Evolutionary conservation across 768 basidiomycete species (phyloP).

Genomic region (Xanthoconium stramineum): DNA sequence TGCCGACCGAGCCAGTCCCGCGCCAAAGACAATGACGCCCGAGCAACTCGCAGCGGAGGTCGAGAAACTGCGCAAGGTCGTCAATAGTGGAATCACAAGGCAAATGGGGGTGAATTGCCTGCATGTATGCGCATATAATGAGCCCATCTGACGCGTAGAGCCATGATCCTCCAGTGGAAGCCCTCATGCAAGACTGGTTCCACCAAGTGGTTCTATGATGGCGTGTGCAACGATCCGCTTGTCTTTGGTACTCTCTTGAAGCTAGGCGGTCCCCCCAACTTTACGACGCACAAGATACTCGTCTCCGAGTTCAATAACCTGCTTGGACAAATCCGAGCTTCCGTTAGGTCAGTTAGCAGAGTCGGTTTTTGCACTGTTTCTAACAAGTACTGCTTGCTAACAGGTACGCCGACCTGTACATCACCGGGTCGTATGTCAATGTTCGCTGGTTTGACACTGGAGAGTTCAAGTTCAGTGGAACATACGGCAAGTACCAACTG

Average conservation of each 20-base stretch:
- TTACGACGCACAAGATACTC: constrained; percentile 47
- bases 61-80: constrained; percentile 43
- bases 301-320: constrained; percentile 32
- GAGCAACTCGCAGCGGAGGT: constrained; percentile 41
- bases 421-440: constrained; percentile 42
- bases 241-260: constrained; percentile 47
- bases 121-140: neutral
- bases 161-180: constrained; percentile 40
- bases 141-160: neutral
- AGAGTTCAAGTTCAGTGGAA: constrained; percentile 57
- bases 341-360: constrained; percentile 33
- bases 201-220: constrained; percentile 52
- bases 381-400: neutral
- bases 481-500: constrained; percentile 34
- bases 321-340: constrained; percentile 34
- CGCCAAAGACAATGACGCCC: constrained; percentile 34
- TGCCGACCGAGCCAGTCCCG: constrained; percentile 1
- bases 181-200: constrained; percentile 44
- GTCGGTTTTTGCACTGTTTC: neutral
- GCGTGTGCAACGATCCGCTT: constrained; percentile 44
- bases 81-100: constrained; percentile 47
- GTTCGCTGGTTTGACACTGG: constrained; percentile 45
- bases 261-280: constrained; percentile 43
- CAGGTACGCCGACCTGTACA: constrained; percentile 21
- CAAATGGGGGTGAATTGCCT: constrained; percentile 40